Percentiles rank a stretch among this genome's conserved stretches.
phyloP scores from a whole-genome alignment of 805 yeast species.

The Metschnikowia orientalis region DNA sequence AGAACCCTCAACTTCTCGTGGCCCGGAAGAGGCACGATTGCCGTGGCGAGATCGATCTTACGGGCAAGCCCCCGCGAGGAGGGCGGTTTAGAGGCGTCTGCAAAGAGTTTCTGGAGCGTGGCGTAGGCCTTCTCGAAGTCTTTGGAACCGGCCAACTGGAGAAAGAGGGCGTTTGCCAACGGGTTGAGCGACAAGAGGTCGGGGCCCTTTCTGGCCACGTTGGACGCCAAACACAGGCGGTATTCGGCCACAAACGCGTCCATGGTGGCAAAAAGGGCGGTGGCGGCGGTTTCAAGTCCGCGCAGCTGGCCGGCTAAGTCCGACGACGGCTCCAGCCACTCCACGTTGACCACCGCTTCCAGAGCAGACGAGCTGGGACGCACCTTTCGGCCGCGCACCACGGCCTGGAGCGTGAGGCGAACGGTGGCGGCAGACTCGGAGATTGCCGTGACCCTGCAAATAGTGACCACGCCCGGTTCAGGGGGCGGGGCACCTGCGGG shows the following conservation, averaged over 20 bases:
- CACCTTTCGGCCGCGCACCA: conserved; percentile 38
- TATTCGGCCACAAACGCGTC: conserved; percentile 37
- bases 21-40: conserved; percentile 48
- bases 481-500: conserved; percentile 9
- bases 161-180: conserved; percentile 51
- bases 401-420: conserved; percentile 46
- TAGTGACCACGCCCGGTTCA: conserved; percentile 25
- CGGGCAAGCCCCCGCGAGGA: conserved; percentile 20
- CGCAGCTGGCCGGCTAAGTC: conserved; percentile 18
- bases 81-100: conserved; percentile 1
- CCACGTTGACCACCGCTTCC: conserved; percentile 27
- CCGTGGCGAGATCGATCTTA: conserved; percentile 44
- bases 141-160: conserved; percentile 48
- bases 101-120: conserved; percentile 32
- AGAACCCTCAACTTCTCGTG: conserved; percentile 40
- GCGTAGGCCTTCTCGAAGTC: conserved; percentile 44
- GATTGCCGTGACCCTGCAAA: conserved; percentile 46
- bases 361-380: conserved; percentile 8
- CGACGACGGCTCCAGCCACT: conserved; percentile 17
- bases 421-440: conserved; percentile 41
- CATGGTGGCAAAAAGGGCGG: conserved; percentile 32
- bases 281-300: conserved; percentile 17
- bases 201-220: conserved; percentile 10
- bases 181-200: conserved; percentile 53
- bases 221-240: conserved; percentile 25